Evolutionary conservation across 257 asterid species (phyloP).

Genomic region (Scutellaria galericulata): DNA sequence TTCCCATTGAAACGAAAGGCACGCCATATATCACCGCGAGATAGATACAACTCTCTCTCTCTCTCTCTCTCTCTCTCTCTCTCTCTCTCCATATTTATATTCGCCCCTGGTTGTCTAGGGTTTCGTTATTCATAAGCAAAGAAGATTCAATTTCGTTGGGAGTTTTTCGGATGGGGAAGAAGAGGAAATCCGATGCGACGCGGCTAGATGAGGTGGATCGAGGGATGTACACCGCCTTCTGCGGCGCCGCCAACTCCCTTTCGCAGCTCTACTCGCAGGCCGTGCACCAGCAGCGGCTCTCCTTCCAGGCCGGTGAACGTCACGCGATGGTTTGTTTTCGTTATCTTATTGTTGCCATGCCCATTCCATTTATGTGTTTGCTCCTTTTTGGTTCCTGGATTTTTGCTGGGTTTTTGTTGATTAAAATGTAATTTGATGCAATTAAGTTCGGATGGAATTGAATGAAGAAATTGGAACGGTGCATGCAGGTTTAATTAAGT

Average conservation of each 20-base stretch:
- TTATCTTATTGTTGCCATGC: not conserved
- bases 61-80: not conserved
- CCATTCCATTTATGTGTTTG: not conserved
- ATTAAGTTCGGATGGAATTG: conserved; percentile 23
- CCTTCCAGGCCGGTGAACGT: conserved; percentile 91
- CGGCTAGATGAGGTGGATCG: conserved; percentile 96
- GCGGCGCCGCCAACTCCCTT: conserved; percentile 84
- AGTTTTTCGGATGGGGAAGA: conserved; percentile 65
- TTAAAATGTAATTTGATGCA: conserved; percentile 18
- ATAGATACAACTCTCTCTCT: conserved; percentile 2
- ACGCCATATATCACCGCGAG: conserved; percentile 34
- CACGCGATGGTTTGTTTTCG: conserved; percentile 65
- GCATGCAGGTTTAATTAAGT: not conserved
- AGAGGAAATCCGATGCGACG: conserved; percentile 83
- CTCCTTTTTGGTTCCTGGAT: not conserved
- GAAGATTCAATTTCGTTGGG: not conserved
- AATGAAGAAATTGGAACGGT: conserved; percentile 26
- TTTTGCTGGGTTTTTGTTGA: conserved; percentile 12
- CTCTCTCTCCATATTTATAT: not conserved
- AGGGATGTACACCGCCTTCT: conserved; percentile 76
- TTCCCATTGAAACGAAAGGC: conserved; percentile 25
- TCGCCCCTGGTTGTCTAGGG: conserved; percentile 39
- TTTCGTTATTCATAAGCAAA: conserved; percentile 22
- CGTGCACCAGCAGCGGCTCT: conserved; percentile 78
- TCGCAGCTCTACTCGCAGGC: conserved; percentile 94